A percentile compares a stretch with the other conserved stretches of the same genome.
These are phyloP conservation scores for Fusarium scirpi DNA, from an alignment of 2,329 filamentous ascomycete genomes.

Conservation along the genomic window DNA sequence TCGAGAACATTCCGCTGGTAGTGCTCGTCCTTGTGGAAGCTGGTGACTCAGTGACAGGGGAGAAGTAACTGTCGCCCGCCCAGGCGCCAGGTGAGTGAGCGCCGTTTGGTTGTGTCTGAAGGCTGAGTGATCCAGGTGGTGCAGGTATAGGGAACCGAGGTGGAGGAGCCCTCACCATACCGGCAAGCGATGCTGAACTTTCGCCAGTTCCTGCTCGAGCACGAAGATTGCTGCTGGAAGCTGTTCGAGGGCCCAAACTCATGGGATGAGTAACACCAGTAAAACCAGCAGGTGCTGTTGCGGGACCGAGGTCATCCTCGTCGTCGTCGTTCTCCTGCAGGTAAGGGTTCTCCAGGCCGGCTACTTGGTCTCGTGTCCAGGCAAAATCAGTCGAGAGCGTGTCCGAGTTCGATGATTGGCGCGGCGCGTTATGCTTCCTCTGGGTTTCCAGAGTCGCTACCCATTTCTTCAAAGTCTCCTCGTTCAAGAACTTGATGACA, in stretches of 20 bases:
- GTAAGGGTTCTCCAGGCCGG: conserved; percentile 84
- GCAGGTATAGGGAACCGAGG: conserved; percentile 78
- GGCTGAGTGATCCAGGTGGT: conserved; percentile 69
- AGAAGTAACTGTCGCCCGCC: conserved; percentile 90
- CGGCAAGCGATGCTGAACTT: conserved; percentile 69
- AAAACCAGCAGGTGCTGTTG: conserved; percentile 53
- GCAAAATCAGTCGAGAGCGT: conserved; percentile 77
- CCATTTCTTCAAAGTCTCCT: conserved; percentile 96
- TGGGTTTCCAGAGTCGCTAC: conserved; percentile 81
- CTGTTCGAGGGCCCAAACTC: conserved; percentile 53
- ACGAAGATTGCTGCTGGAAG: conserved; percentile 79
- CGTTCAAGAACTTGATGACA: conserved; percentile 90
- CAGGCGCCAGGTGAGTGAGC: conserved; percentile 71
- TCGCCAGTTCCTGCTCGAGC: conserved; percentile 82
- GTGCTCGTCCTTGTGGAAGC: conserved; percentile 80
- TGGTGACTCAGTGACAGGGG: conserved; percentile 83
- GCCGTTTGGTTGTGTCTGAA: conserved; percentile 69
- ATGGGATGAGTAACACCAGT: conserved; percentile 46
- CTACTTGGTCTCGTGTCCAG: conserved; percentile 78
- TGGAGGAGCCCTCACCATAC: conserved; percentile 70
- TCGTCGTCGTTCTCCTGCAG: conserved; percentile 69
- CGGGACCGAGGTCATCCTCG: conserved; percentile 64
- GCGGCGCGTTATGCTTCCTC: conserved; percentile 69
- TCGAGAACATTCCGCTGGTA: conserved; percentile 77
- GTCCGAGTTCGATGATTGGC: conserved; percentile 61